Conservation (phyloP, 306 rosid species). For the Boehmeria nivea region DNA sequence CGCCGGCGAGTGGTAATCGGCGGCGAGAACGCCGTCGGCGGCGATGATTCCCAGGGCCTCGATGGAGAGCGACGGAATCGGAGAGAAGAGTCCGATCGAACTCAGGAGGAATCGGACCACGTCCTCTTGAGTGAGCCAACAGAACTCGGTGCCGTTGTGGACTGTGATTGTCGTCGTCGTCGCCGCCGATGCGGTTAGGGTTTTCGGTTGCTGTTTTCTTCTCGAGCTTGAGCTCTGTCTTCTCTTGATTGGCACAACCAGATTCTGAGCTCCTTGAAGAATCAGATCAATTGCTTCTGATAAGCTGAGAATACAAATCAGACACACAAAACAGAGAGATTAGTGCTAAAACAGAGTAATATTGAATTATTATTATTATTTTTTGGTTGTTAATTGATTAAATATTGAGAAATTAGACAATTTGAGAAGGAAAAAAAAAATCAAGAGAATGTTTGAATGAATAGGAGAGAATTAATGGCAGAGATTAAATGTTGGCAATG, state of each 20-base stretch:
- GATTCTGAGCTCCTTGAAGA: conserved; percentile 79
- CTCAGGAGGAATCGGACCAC: conserved; percentile 71
- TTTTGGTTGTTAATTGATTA: too few relatives aligned
- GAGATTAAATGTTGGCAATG: neutral
- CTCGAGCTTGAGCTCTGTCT: too few relatives aligned
- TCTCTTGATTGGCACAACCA: conserved; percentile 62
- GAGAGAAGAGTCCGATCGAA: conserved; percentile 74
- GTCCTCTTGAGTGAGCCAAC: conserved; percentile 92
- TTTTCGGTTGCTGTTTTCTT: conserved; percentile 55
- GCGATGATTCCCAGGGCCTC: conserved; percentile 58
- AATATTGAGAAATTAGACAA: too few relatives aligned
- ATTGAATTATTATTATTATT: neutral
- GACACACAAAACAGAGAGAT: conserved; percentile 9
- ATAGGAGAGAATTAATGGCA: neutral
- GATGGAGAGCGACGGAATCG: conserved; percentile 59
- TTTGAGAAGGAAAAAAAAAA: too few relatives aligned
- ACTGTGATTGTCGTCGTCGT: conserved; percentile 10
- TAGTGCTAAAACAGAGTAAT: conserved; percentile 1
- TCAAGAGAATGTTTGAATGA: too few relatives aligned
- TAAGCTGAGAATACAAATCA: conserved; percentile 39
- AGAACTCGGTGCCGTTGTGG: conserved; percentile 63
- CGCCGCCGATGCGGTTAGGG: conserved; percentile 4
- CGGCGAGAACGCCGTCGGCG: conserved; percentile 47
- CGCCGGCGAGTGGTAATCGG: conserved; percentile 79
- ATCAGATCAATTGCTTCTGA: conserved; percentile 81